A percentile compares a stretch with the other conserved stretches of the same genome.
Conservation (phyloP, 139 green algal species). For the Chara braunii region DNA sequence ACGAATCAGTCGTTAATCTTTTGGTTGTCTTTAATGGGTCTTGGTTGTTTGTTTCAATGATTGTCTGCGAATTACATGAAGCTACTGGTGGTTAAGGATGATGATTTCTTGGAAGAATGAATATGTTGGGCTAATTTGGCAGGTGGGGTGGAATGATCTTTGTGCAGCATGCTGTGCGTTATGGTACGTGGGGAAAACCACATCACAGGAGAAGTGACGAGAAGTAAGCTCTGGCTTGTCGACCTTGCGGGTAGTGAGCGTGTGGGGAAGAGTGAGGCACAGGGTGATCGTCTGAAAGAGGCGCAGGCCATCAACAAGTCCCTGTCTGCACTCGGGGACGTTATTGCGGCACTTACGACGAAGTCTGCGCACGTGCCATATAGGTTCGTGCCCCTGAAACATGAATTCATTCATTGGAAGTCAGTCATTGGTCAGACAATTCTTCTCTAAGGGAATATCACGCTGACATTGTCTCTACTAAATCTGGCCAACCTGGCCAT, state of each 20-base stretch:
- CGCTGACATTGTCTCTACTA: too few species aligned
- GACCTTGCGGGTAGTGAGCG: slow-evolving; percentile 80
- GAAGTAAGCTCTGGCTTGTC: slow-evolving; percentile 74
- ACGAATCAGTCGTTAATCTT: too few species aligned
- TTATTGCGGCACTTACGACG: slow-evolving; percentile 50
- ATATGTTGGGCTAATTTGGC: too few species aligned
- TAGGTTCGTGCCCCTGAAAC: slow-evolving; percentile 10
- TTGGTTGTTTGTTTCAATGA: too few species aligned
- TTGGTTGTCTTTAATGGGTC: too few species aligned
- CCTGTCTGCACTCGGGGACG: slow-evolving; percentile 63
- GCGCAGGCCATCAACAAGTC: slow-evolving; percentile 79
- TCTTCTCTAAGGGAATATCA: too few species aligned
- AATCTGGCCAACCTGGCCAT: too few species aligned
- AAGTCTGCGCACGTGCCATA: slow-evolving; percentile 74
- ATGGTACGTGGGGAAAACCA: slow-evolving; percentile 14
- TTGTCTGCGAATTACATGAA: too few species aligned
- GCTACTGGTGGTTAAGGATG: too few species aligned
- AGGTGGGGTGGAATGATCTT: too few species aligned
- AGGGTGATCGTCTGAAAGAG: slow-evolving; percentile 79
- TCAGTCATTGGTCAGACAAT: not conserved
- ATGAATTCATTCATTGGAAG: not conserved
- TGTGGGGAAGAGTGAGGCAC: slow-evolving; percentile 46
- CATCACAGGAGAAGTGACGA: slow-evolving; percentile 3
- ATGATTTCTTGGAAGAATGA: too few species aligned
- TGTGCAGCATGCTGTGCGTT: slow-evolving; percentile 39